phyloP scores from a whole-genome alignment of 2,329 filamentous ascomycete species.

The Trichoderma hamatum region DNA sequence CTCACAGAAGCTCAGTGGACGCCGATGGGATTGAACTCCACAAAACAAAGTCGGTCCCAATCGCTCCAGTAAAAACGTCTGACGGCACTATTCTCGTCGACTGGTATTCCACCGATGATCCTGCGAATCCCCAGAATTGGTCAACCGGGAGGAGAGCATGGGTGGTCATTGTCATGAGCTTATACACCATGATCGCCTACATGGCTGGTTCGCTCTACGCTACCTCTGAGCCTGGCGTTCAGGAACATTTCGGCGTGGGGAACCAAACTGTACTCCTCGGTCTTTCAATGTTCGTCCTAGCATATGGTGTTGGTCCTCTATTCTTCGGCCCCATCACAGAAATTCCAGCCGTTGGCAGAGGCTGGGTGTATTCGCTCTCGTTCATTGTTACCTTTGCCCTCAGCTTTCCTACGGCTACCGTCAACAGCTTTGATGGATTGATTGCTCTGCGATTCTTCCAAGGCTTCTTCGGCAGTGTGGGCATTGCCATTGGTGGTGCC shows the following conservation, averaged over 20 bases:
- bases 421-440: conserved; percentile 46
- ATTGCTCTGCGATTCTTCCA: conserved; percentile 65
- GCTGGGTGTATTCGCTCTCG: neutral
- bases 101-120: neutral
- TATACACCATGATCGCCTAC: neutral
- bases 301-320: neutral
- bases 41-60: neutral
- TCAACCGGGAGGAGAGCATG: neutral
- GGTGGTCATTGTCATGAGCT: neutral
- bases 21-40: neutral
- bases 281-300: neutral
- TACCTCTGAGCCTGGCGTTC: neutral
- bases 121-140: neutral
- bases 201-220: neutral
- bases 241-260: neutral
- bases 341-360: neutral
- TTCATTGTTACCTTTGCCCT: neutral
- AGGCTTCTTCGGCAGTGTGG: conserved; percentile 67
- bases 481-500: conserved; percentile 60
- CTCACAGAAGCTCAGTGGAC: neutral
- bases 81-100: neutral
- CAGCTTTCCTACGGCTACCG: neutral
- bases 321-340: neutral
- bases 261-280: neutral
- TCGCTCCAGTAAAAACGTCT: neutral